Evolutionary conservation across 2,329 filamentous ascomycete genomes (phyloP).

Genomic region (Ophiostoma perfectum): DNA sequence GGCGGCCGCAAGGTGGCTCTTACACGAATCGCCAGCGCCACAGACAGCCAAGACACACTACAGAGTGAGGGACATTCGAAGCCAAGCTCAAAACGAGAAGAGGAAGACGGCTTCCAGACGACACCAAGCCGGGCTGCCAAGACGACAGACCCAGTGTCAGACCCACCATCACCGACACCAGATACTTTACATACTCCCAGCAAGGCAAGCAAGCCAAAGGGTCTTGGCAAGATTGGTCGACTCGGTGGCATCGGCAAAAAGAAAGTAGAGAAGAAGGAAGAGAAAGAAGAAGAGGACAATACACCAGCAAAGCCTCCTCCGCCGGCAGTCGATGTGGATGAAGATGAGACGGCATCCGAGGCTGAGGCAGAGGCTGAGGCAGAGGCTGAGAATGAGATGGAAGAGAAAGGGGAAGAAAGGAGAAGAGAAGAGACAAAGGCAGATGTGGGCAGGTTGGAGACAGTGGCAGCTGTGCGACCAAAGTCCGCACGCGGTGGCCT

Average conservation of each 20-base stretch:
- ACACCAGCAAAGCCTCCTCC: conserved; percentile 40
- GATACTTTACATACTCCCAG: neutral
- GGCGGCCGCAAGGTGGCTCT: conserved; percentile 30
- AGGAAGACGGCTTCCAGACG: conserved; percentile 15
- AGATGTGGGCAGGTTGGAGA: conserved; percentile 25
- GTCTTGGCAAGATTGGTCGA: conserved; percentile 20
- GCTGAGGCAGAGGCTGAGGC: conserved; percentile 28
- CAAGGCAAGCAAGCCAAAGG: neutral
- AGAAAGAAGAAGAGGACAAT: neutral
- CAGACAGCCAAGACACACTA: neutral
- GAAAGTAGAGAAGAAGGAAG: neutral
- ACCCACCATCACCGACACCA: conserved; percentile 20
- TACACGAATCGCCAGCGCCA: conserved; percentile 21
- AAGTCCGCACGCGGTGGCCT: conserved; percentile 32
- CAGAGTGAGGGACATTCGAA: neutral
- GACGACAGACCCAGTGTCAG: neutral
- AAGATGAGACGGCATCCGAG: conserved; percentile 42
- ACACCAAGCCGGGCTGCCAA: neutral
- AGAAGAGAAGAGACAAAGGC: neutral
- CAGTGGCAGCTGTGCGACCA: conserved; percentile 16
- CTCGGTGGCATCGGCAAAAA: conserved; percentile 33
- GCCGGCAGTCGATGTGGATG: conserved; percentile 20
- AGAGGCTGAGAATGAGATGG: neutral
- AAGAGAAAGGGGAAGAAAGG: neutral
- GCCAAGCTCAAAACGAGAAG: neutral